Evolutionary conservation across 1,139 yeast species (phyloP), one percentile per base, ranked within the genome.

Genomic region (Hemisphaericaspora xylofermentans): DNA sequence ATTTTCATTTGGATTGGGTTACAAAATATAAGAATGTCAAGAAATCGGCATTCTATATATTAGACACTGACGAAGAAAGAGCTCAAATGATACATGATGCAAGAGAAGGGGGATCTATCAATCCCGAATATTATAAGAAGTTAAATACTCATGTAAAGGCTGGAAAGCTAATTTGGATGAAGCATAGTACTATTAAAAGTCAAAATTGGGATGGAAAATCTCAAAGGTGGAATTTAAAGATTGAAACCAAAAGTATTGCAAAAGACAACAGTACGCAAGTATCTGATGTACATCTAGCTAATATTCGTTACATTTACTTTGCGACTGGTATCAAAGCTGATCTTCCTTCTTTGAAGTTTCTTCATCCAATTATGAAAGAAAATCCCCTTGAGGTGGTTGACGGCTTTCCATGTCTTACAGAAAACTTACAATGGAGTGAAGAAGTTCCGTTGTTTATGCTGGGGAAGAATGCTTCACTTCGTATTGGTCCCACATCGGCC

Each of bases 1-100:
- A 74, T 46, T 73, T 73, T 50, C 77, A 72, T 47, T 56, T 74
- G 36, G 78, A 74, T 44, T 74, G 78, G 78, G 78, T 73, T n/a
- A 69, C 78, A 15, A 74, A 74, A 47, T 74, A 71, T 49, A 67
- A 67, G 46, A 69, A 68, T 41, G 68, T 68, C 22, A 68, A 67
- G 46, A 68, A 68, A 43, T 66, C 74, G 1, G 65, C 71, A 1
- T 72, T 73, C 38, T 72, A 71, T 54, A 65, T 70, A 47, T 56
- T 59, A 42, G 76, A 71, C 31, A 63, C 72, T 0, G 76, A 73
- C 43, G 64, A 64, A 39, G 77, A 71, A 43, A 49, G 76, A 33
- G 54, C 51, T 30, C 58, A 69, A 16, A 70, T 71, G 69, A 67
- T 72, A 28, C 56, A 61, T 15, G 66, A 67, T 13, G 76, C 78